A percentile compares a stretch with the other conserved stretches of the same genome.
Conservation (phyloP, 768 basidiomycete genomes). For the Amanita pseudoporphyria region DNA sequence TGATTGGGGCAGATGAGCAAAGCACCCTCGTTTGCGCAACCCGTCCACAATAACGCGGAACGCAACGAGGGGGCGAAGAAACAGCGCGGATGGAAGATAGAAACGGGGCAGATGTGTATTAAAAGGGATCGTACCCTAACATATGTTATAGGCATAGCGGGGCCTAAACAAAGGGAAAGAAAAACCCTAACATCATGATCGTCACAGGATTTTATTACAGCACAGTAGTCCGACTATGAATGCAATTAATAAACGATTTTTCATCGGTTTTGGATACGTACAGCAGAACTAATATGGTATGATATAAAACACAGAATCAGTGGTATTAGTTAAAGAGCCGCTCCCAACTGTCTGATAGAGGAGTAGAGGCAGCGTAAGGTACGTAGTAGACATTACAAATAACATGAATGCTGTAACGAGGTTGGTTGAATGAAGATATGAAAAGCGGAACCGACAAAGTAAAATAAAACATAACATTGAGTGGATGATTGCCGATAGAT, state of each 20-base stretch:
- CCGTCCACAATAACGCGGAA: no score
- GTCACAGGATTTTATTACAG: background rate
- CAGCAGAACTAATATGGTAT: conserved; percentile 4
- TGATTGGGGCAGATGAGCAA: no score
- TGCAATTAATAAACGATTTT: conserved; percentile 1
- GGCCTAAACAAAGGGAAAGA: no score
- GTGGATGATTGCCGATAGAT: conserved; percentile 1
- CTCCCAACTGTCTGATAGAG: background rate
- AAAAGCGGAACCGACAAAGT: background rate
- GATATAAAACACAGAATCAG: conserved; percentile 3
- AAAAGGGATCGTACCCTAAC: no score
- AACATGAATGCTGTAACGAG: background rate
- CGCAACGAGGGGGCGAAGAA: no score
- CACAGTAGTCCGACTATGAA: background rate
- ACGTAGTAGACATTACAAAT: conserved; percentile 5
- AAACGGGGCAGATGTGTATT: no score
- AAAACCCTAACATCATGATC: background rate
- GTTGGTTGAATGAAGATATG: background rate
- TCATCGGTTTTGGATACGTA: conserved; percentile 4
- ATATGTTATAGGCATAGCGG: no score
- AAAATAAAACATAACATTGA: background rate
- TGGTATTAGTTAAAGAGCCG: conserved; percentile 3
- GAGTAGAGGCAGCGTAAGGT: conserved; percentile 6
- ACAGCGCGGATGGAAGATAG: no score
- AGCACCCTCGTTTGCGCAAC: no score